Base-by-base conservation (phyloP, 495 filamentous ascomycete species). In the Talaromyces stipitatus region DNA sequence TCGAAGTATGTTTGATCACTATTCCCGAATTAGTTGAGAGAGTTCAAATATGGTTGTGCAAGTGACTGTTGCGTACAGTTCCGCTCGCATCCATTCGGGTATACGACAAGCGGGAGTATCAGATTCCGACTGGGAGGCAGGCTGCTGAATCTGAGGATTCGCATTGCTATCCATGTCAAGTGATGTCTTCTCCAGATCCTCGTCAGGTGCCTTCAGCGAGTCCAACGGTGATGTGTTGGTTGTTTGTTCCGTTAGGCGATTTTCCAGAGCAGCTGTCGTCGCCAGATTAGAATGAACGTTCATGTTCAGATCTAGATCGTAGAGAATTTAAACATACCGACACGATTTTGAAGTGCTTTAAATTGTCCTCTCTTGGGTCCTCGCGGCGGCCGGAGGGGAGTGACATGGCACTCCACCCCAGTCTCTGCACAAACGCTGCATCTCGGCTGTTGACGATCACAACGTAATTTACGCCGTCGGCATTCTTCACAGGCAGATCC, bases 1-100 rank as follows among this genome's bases (percentile, higher is more conserved):
- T 84, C 81, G 57, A 84, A 82, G 52, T 82, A 84, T 22, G 83
- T 62, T 61, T 81, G 76, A 45, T 83, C 78, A 46, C 72, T 78
- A 53, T 20, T 28, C 43, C 6, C n/a, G 18, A 47, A 16, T 11
- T 52, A 23, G 28, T 16, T 8, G 22, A 2, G 23, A 26, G 22
- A n/a, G 9, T 16, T 4, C 14, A 55, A 3, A 12, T 22, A 43
- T 22, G 2, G 43, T 46, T 43, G 16, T 4, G 1, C 33, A 48
- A 30, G 30, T 7, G 22, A 51, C 7, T 0, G 18, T 22, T 16
- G 18, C 63, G n/a, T 65, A 78, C 75, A 78, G 59, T 56, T 81
- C 77, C 7, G 69, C 68, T 14, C 64, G 69, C 54, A 75, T 72
- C 51, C 75, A 56, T 12, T 74, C n/a, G 5, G 48, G 27, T 18